Conservation (phyloP, 306 rosid species). For the Cucumis sativus region DNA sequence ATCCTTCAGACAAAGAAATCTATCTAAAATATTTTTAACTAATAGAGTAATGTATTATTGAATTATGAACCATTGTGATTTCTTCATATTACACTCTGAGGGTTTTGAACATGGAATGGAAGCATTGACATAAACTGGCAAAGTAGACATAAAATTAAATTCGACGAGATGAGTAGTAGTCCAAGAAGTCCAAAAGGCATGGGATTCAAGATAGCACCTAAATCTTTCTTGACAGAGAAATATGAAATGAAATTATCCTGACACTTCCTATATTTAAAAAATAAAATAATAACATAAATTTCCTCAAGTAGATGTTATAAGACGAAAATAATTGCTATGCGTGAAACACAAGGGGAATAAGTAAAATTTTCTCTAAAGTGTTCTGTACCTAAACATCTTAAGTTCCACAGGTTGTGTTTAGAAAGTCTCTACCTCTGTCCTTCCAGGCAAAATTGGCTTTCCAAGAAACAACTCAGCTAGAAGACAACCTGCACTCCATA, state of each 20-base stretch:
- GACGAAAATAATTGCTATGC: neutral
- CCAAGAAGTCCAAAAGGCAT: neutral
- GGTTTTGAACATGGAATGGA: neutral
- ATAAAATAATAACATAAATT: neutral
- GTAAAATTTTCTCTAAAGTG: neutral
- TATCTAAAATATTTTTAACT: neutral
- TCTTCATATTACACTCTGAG: neutral
- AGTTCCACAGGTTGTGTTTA: constrained; percentile 5
- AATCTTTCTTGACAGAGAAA: neutral
- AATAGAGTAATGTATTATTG: neutral
- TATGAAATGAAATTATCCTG: neutral
- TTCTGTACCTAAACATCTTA: constrained; percentile 4
- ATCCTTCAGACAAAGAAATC: neutral
- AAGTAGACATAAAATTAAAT: neutral
- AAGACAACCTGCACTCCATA: constrained; percentile 83
- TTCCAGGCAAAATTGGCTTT: constrained; percentile 60
- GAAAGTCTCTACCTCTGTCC: constrained; percentile 49
- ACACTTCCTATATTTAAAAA: neutral
- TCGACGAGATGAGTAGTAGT: neutral
- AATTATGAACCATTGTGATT: neutral
- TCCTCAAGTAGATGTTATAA: neutral
- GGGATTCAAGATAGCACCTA: neutral
- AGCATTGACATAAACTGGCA: neutral
- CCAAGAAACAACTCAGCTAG: constrained; percentile 61
- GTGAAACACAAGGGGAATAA: neutral